Base-by-base conservation (phyloP, 305 asterid species). In the Fraxinus sp. region DNA sequence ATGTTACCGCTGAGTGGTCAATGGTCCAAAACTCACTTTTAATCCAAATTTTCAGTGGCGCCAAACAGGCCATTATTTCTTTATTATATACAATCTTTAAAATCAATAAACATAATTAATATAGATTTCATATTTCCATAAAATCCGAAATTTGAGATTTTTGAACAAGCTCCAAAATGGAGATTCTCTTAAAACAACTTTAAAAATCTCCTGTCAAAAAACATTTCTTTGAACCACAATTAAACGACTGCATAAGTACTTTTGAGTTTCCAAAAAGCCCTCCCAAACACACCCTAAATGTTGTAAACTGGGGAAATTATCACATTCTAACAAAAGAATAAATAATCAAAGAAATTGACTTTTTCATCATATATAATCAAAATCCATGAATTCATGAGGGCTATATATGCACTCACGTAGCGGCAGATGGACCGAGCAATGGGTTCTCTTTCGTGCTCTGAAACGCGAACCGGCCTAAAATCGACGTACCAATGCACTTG, bases 401-500 rank as follows among this genome's bases (percentile, higher is more conserved):
- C n/a, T 44, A 44, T 44, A 11, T 13, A 46, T 46, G 57, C 57
- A 46, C 57, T 87, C 71, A 96, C 99, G 98, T 96, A 71, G 83
- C 26, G 14, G 98, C 88, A n/a, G 98, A 90, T 81, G 98, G 99
- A 72, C 99, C 99, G 77, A 96, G 99, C 91, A 96, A 79, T 5
- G 98, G 99, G 64, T 96, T 96, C 87, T 91, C 97, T 74, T 78
- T 90, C 85, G 89, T 85, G 89, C 84, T 87, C 82, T 95, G 97
- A 81, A 96, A 96, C 18, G 99, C 89, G 52, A 84, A 94, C 5
- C 92, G 94, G 76, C 97, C 98, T 64, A 96, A 90, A n/a, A 37
- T 1, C 7, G 89, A 22, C 5, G 59, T 52, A 7, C 88, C 95
- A 30, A 94, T 36, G 92, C 99, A 96, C 13, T 59, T 73, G 0